These are phyloP conservation scores for Gleditsia sinensis DNA, from an alignment of 306 rosid genomes.

Conservation along the genomic window DNA sequence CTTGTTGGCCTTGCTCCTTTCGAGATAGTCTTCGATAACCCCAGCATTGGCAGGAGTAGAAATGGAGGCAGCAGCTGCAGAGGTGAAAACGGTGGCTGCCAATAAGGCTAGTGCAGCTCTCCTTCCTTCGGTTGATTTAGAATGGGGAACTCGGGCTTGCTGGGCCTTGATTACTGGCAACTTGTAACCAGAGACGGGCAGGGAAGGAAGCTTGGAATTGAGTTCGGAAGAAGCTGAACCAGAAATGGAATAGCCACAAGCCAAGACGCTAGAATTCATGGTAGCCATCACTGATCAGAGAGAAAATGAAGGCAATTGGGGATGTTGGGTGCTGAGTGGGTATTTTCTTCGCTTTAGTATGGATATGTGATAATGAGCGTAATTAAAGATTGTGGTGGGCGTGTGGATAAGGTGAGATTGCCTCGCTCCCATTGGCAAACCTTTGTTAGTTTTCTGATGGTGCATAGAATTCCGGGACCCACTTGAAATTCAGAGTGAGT, in stretches of 20 bases:
- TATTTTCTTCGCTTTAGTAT: background rate
- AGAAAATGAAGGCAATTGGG: background rate
- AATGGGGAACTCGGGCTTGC: slow-evolving; percentile 34
- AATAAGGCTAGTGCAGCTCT: slow-evolving; percentile 67
- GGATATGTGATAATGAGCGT: slow-evolving; percentile 39
- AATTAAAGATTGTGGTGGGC: slow-evolving; percentile 60
- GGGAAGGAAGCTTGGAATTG: slow-evolving; percentile 48
- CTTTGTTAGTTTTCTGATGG: background rate
- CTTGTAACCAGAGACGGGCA: slow-evolving; percentile 38
- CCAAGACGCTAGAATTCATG: slow-evolving; percentile 79
- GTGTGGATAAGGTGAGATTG: slow-evolving; percentile 98
- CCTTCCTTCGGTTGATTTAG: slow-evolving; percentile 57
- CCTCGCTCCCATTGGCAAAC: slow-evolving; percentile 75
- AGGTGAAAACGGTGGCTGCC: slow-evolving; percentile 65
- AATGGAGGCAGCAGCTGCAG: slow-evolving; percentile 45
- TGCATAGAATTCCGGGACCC: slow-evolving; percentile 41
- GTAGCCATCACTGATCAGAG: slow-evolving; percentile 57
- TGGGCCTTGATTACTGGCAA: slow-evolving; percentile 69
- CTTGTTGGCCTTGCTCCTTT: slow-evolving; percentile 91
- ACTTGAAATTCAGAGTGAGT: slow-evolving; percentile 16
- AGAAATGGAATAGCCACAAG: slow-evolving; percentile 70
- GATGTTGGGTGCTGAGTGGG: background rate
- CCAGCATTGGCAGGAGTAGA: slow-evolving; percentile 67
- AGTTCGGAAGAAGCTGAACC: slow-evolving; percentile 57
- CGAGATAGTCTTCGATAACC: slow-evolving; percentile 82